A percentile compares a stretch with the other conserved stretches of the same genome.
phyloP scores from a whole-genome alignment of 2,329 filamentous ascomycete genomes.

The Pseudopithomyces maydicus region DNA sequence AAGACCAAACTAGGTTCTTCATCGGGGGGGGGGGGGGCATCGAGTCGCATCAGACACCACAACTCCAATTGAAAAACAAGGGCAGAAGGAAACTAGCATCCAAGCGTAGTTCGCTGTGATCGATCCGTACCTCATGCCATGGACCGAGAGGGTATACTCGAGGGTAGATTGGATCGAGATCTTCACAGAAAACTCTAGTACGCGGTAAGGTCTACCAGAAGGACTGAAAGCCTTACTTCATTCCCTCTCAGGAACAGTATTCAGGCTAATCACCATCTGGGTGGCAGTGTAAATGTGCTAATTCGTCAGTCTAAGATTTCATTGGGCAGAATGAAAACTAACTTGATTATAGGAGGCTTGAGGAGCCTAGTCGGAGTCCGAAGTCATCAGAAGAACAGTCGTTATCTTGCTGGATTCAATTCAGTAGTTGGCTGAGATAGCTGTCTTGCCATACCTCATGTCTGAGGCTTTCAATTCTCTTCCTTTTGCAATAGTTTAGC shows the following conservation, averaged over 20 bases:
- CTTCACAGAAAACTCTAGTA: constrained; percentile 1
- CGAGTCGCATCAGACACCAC: too few relatives aligned
- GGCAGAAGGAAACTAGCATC: not conserved
- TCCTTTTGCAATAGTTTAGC: constrained; percentile 22
- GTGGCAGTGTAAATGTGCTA: constrained; percentile 17
- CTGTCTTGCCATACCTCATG: not conserved
- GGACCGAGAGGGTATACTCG: constrained; percentile 20
- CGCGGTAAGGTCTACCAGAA: not conserved
- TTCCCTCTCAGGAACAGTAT: constrained; percentile 6
- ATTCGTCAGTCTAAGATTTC: not conserved
- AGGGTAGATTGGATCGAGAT: constrained; percentile 24
- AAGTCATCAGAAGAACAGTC: not conserved
- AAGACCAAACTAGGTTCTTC: too few relatives aligned
- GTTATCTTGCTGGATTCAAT: not conserved
- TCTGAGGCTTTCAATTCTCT: constrained; percentile 13
- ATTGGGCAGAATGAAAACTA: not conserved
- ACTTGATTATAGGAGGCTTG: constrained; percentile 1
- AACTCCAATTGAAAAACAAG: too few relatives aligned
- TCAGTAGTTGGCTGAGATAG: not conserved
- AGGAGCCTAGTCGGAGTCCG: constrained; percentile 9
- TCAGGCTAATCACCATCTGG: constrained; percentile 15
- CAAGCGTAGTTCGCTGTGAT: constrained; percentile 22
- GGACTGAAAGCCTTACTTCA: not conserved
- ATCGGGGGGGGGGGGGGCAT: too few relatives aligned
- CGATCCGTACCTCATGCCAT: constrained; percentile 19